Base-by-base conservation (phyloP, 2,329 filamentous ascomycete genomes). In the Talaromyces islandicus region DNA sequence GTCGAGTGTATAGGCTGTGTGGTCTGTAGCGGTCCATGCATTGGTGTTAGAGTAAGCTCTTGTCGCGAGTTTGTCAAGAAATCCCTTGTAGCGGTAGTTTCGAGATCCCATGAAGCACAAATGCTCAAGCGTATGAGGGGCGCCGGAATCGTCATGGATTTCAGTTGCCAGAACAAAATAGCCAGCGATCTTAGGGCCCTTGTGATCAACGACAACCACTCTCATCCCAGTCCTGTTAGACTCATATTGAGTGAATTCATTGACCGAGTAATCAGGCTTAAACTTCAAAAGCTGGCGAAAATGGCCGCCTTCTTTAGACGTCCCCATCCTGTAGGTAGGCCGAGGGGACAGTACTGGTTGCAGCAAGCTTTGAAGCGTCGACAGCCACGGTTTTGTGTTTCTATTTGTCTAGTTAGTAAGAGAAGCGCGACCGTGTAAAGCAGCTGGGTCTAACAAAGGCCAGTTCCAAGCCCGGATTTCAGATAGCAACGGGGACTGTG, bases 131-230 rank as follows among this genome's bases (percentile, higher is more conserved):
- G 90, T 92, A 70, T 93, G 90, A 5, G 90, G 94, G 14, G 94
- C 90, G 46, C 94, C 94, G 11, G 93, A 97, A 74, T 99, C 92
- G 77, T 99, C 94, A 68, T 96, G 89, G 68, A 99, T 97, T 76
- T 99, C 94, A 3, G 94, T 99, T 35, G 94, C 94, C 57, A 99
- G 83, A 35, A 92, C 89, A 75, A 99, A 99, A 77, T 95, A 96
- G 35, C 94, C 94, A 66, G 90, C 89, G 63, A 97, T 85, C 75
- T 97, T 97, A n/a, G 94, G 94, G 0, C 94, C 93, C 72, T 94
- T 87, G 67, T 92, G 88, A 72, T 97, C 90, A 66, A 95, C 91
- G 55, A 97, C 90, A 46, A 96, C 87, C 35, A 96, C 89, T 67
- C 92, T 88, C 91, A 99, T 94, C 57, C 94, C 94, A 64, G 93